A percentile compares a stretch with the other conserved stretches of the same genome.
These are phyloP conservation scores for Kodamaea sp. DNA, from an alignment of 1,139 yeast genomes.

Conservation along the genomic window DNA sequence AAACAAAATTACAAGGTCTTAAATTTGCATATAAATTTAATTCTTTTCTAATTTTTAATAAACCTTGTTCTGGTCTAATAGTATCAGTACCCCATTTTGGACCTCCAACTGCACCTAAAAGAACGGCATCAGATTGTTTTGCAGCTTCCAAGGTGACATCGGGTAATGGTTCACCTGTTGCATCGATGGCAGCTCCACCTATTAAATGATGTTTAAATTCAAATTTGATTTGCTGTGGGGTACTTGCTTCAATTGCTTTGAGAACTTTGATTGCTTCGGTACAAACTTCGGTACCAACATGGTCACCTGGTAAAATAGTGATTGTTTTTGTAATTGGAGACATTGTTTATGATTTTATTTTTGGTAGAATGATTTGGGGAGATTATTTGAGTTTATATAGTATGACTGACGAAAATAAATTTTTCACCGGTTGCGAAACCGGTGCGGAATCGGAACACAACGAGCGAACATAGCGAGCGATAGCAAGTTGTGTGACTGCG, in stretches of 20 bases:
- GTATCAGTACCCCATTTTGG: slow-evolving; percentile 97
- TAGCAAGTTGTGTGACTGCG: too few relatives aligned
- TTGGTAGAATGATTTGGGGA: background rate
- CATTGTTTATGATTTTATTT: slow-evolving; percentile 6
- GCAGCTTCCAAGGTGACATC: slow-evolving; percentile 84
- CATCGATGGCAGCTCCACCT: slow-evolving; percentile 98
- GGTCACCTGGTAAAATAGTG: slow-evolving; percentile 93
- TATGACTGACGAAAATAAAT: background rate
- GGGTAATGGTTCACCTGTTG: slow-evolving; percentile 91
- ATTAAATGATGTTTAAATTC: slow-evolving; percentile 79
- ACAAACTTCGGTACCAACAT: slow-evolving; percentile 88
- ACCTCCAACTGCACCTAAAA: slow-evolving; percentile 97
- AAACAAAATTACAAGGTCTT: slow-evolving; percentile 94
- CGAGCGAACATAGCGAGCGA: slow-evolving; percentile 1
- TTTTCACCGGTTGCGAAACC: slow-evolving; percentile 1
- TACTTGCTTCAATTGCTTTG: slow-evolving; percentile 64
- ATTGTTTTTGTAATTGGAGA: slow-evolving; percentile 51
- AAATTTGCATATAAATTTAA: slow-evolving; percentile 90
- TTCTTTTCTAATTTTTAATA: slow-evolving; percentile 89
- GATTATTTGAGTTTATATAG: background rate
- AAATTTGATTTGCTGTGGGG: slow-evolving; percentile 60
- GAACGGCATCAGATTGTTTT: slow-evolving; percentile 84
- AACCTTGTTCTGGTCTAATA: slow-evolving; percentile 97
- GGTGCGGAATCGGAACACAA: slow-evolving; percentile 6
- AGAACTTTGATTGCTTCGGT: slow-evolving; percentile 90